Percentiles rank a stretch among this genome's conserved stretches.
Evolutionary conservation across 192 early-diverging fungal species (phyloP).

Genomic region (Coemansia sp.): DNA sequence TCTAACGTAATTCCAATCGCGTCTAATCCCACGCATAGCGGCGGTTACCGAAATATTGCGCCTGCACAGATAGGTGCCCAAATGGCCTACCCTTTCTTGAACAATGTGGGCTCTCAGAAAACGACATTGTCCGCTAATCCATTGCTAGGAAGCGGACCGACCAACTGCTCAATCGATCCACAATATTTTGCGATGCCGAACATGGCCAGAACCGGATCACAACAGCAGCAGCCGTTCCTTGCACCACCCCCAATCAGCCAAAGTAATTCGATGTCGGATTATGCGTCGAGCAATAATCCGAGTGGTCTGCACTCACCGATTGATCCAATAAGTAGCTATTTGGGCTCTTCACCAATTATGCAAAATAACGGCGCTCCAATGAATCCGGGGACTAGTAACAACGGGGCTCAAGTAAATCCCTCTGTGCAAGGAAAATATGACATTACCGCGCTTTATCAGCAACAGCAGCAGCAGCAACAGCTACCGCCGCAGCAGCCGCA

Average conservation of each 20-base stretch:
- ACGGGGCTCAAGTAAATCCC: background rate
- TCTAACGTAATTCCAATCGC: background rate
- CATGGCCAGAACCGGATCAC: background rate
- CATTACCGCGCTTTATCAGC: constrained; percentile 4
- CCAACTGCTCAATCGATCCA: constrained; percentile 5
- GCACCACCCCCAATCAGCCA: constrained; percentile 14
- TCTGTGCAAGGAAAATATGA: background rate
- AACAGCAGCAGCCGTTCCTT: constrained; percentile 20
- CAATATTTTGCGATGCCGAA: constrained; percentile 6
- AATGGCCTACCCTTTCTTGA: background rate
- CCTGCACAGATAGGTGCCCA: constrained; percentile 8
- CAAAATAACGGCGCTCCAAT: background rate
- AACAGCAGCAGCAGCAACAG: background rate
- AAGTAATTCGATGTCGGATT: constrained; percentile 29
- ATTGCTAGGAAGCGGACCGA: background rate
- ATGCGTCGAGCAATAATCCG: constrained; percentile 6
- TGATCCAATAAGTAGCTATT: background rate
- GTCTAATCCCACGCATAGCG: background rate
- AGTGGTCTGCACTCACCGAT: background rate
- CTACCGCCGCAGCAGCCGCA: constrained; percentile 7
- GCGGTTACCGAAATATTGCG: constrained; percentile 10
- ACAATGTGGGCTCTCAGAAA: constrained; percentile 1
- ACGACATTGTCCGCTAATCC: background rate
- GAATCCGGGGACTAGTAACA: background rate
- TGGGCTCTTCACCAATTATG: background rate